Evolutionary conservation across 495 filamentous ascomycete species (phyloP).

Genomic region (Usnea hakonensis): DNA sequence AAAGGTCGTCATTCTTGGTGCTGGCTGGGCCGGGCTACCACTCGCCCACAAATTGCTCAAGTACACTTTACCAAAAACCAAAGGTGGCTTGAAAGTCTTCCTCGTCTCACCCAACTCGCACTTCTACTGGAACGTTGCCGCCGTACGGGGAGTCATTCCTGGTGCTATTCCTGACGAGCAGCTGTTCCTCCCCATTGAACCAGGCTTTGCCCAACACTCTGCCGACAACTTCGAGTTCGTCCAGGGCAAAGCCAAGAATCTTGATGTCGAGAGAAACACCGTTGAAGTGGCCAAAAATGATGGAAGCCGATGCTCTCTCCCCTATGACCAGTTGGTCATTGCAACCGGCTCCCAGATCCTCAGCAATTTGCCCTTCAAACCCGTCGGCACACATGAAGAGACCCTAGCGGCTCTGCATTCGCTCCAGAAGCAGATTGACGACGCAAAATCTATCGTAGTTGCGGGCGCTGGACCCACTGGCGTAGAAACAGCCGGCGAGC

Average conservation of each 20-base stretch:
- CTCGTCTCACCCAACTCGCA: constrained; percentile 48
- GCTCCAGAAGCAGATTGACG: constrained; percentile 39
- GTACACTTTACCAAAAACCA: constrained; percentile 30
- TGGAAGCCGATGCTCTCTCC: constrained; percentile 27
- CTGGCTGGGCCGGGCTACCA: constrained; percentile 48
- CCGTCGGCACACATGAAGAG: constrained; percentile 31
- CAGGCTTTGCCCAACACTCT: constrained; percentile 45
- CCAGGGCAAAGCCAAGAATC: constrained; percentile 40
- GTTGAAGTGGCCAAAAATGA: constrained; percentile 31
- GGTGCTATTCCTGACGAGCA: constrained; percentile 35
- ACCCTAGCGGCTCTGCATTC: constrained; percentile 37
- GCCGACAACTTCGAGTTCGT: constrained; percentile 47
- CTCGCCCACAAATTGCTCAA: constrained; percentile 54
- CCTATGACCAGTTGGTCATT: constrained; percentile 51
- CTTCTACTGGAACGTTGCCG: constrained; percentile 48
- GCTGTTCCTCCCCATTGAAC: constrained; percentile 42
- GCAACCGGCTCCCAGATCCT: constrained; percentile 42
- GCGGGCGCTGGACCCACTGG: constrained; percentile 63
- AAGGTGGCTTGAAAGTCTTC: constrained; percentile 37
- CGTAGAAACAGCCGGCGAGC: constrained; percentile 55
- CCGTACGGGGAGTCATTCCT: constrained; percentile 41
- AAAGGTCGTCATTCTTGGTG: constrained; percentile 59
- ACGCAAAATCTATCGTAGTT: constrained; percentile 53
- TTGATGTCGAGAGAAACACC: constrained; percentile 40
- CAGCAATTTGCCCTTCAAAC: constrained; percentile 45